Evolutionary conservation across 1,139 yeast genomes (phyloP), one percentile per base, ranked within the genome.

Genomic region (Magnusiomyces magnusii): DNA sequence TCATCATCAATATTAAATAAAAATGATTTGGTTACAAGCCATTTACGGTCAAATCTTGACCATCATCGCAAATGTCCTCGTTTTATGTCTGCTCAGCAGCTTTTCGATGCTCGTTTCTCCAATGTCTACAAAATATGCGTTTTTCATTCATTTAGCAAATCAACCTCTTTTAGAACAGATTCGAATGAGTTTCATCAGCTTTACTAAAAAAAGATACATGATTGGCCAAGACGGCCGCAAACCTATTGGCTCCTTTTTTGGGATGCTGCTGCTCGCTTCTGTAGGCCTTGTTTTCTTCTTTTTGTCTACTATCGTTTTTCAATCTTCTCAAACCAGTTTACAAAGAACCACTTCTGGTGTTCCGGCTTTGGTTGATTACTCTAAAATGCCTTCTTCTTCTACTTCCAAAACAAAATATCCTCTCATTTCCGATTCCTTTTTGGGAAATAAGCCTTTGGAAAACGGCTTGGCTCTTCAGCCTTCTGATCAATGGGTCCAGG

Each of bases 171-270:
- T 57, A 7, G 61, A 59, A 27, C 61, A 59, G 47, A 27, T 59
- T 19, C 55, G 61, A 27, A 57, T 59, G 57, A 57, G 59, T 0
- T 52, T 55, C 47, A 56, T 52, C 34, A 51, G 59, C 53, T 59
- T 56, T 51, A 52, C 57, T 5, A 24, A 49, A 49, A 54, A 53
- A 34, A 51, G 61, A 21, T 59, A 59, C 58, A 59, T 59, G 61
- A 59, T 59, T 27, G 61, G 61, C 17, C 61, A 59, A 42, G 54
- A 55, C 25, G 61, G 61, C 25, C 49, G 59, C 10, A 41, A 39
- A 7, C 57, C 58, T 5, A 41, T 57, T 3, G 56, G 59, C 39
- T 56, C 57, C 13, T 54, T 57, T 24, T 44, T 59, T 5, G 58
- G 57, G 2, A 57, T 57, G 55, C 3, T 47, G 15, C 15, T 31